Base-by-base conservation (phyloP, 768 basidiomycete genomes). In the Suillus clintonianus region DNA sequence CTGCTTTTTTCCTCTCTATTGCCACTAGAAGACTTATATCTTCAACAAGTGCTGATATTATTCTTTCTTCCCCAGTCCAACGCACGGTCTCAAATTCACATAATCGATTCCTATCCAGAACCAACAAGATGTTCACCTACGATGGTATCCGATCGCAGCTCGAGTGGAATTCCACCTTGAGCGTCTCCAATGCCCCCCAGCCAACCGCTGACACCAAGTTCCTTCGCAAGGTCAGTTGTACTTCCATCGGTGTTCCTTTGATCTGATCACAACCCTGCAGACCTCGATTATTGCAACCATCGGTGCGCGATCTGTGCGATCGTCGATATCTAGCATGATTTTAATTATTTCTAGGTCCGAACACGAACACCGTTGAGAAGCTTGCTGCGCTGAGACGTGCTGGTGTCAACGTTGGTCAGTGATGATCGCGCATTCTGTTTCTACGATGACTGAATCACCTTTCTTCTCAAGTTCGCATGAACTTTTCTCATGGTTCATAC, bases 271-370 rank as follows among this genome's bases (percentile, higher is more conserved):
- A 27, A 14, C 66, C 43, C 51, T 22, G n/a, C 69, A 99, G 97
- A 97, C 95, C 15, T 85, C 92, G 64, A 99, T 99, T 80, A 99
- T 99, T 77, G 97, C 96, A 64, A 99, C 97, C 69, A 99, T 99
- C 73, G 97, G 97, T 92, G 69, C 64, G 84, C 65, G 62, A 64
- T 62, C 57, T 53, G 67, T 64, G 14, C 34, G 17, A 55, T 14
- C n/a, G 47, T 15, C 51, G 5, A 37, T 34, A 14, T 24, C n/a
- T 50, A 34, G 60, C 37, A 37, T 45, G 22, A 34, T 22, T 27
- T 54, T 68, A 64, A 72, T 47, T 36, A 39, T 54, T n/a, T 51
- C 59, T 70, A 95, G 94, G 95, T 47, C 97, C 97, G 68, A 98
- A 98, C 82, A 90, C 90, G 71, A 99, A 99, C 84, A 84, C 83